Evolutionary conservation across 1,284 basidiomycete species (phyloP).

Genomic region (Moesziomyces sp.): DNA sequence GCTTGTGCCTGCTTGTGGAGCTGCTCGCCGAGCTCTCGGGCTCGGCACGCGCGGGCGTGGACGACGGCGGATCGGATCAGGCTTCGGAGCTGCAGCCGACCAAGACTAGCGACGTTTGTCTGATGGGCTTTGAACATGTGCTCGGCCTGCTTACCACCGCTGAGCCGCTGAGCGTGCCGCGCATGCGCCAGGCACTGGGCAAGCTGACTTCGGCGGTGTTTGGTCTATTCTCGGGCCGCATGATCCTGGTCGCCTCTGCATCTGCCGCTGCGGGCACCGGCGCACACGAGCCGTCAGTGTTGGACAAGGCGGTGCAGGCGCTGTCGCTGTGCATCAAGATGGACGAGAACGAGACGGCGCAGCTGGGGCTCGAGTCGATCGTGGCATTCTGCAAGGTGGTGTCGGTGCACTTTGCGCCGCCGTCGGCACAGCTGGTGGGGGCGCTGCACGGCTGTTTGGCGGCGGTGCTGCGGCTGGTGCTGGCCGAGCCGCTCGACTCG

Average conservation of each 20-base stretch:
- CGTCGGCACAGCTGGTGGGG: slow-evolving; percentile 5
- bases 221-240: slow-evolving; percentile 24
- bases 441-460: slow-evolving; percentile 18
- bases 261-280: not conserved
- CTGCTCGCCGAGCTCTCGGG: slow-evolving; percentile 39
- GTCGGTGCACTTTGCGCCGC: slow-evolving; percentile 5
- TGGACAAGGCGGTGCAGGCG: slow-evolving; percentile 30
- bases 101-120: slow-evolving; percentile 47
- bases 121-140: slow-evolving; percentile 48
- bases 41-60: slow-evolving; percentile 29
- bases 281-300: not conserved
- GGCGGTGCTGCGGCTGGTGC: slow-evolving; percentile 15
- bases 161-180: slow-evolving; percentile 42
- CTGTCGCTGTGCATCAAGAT: slow-evolving; percentile 39
- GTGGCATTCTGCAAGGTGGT: slow-evolving; percentile 30
- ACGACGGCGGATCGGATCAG: slow-evolving; percentile 31
- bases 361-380: slow-evolving; percentile 36
- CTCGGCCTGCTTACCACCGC: slow-evolving; percentile 18
- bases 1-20: slow-evolving; percentile 45
- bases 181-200: slow-evolving; percentile 35
- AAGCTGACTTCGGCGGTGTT: slow-evolving; percentile 30
- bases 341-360: slow-evolving; percentile 43
- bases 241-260: slow-evolving; percentile 23
- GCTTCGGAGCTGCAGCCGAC: slow-evolving; percentile 12
- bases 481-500: slow-evolving; percentile 34